A percentile compares a stretch with the other conserved stretches of the same genome.
phyloP scores from a whole-genome alignment of 352 stramenopile genomes.

The Pythium folliculosum region DNA sequence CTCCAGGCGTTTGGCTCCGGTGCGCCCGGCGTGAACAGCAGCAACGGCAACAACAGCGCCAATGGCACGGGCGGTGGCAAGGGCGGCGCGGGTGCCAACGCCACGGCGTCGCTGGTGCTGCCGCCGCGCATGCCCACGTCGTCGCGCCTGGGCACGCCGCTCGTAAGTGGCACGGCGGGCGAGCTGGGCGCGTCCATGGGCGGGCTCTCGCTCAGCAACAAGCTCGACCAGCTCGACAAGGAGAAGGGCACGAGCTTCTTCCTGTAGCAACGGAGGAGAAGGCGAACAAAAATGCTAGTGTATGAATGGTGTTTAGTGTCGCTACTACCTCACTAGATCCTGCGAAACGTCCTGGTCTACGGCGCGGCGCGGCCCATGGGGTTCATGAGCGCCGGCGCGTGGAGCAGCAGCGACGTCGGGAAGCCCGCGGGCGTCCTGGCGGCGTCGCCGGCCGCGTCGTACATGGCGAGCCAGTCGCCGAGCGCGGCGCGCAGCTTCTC shows the following conservation, averaged over 20 bases:
- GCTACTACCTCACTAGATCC: not conserved
- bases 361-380: constrained; percentile 16
- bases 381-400: constrained; percentile 65
- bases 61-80: not conserved
- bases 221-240: constrained; percentile 77
- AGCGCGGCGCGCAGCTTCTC: constrained; percentile 50
- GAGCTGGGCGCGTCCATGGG: constrained; percentile 22
- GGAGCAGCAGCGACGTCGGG: constrained; percentile 66
- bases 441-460: constrained; percentile 44
- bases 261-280: constrained; percentile 2
- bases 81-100: too few species aligned
- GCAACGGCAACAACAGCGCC: not conserved
- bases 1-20: not conserved
- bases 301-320: not conserved
- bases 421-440: constrained; percentile 27
- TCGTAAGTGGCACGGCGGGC: constrained; percentile 11
- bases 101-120: constrained; percentile 4
- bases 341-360: too few species aligned
- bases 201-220: constrained; percentile 52
- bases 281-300: not conserved
- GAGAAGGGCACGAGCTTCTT: constrained; percentile 44
- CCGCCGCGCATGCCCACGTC: constrained; percentile 17
- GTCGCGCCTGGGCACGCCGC: constrained; percentile 14
- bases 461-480: constrained; percentile 78
- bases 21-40: too few species aligned